Evolutionary conservation across 2,329 filamentous ascomycete genomes (phyloP), one percentile per base, ranked within the genome.

Genomic region (Claviceps cyperi): DNA sequence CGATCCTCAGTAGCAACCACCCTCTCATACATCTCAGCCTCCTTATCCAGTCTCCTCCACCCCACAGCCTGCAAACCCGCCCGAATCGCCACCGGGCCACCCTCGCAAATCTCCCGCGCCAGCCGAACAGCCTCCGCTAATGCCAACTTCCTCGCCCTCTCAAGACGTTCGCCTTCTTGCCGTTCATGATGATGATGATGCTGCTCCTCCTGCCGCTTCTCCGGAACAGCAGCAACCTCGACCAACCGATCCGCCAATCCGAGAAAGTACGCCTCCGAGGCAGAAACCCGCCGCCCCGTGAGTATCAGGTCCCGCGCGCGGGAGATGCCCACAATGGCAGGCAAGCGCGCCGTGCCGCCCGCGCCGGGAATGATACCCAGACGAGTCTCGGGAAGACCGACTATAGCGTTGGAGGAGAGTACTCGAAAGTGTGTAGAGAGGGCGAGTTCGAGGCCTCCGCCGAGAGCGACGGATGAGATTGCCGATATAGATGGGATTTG

Each of bases 341-440:
- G 88, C 0, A 98, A 80, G 9, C 92, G 83, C 66, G 88, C 87
- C 1, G 91, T 97, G 53, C 91, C 92, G 43, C 92, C 92, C 2
- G 91, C 92, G 52, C 92, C 92, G 3, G 92, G 92, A 56, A 98
- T 85, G 63, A 98, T 98, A 50, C 85, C 92, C 2, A 98, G 77
- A 2, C 90, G 77, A 1, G 92, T 97, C 66, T 98, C 92, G 1
- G 92, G 92, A 5, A 97, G 78, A 0, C 81, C 90, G 50, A 98
- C 80, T 22, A 75, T 71, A 15, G 88, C 85, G 36, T 82, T 85
- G 39, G 86, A 88, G 35, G 82, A 78, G 57, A 97, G 83, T 48
- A 98, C 83, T 56, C 92, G 87, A 67, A 98, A 81, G 66, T 92
- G 82, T 1, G 91, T 94, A 57, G 84, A 82, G 6, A 98, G 80